Evolutionary conservation across 2,329 filamentous ascomycete genomes (phyloP).

Genomic region (Diaporthe capsici): DNA sequence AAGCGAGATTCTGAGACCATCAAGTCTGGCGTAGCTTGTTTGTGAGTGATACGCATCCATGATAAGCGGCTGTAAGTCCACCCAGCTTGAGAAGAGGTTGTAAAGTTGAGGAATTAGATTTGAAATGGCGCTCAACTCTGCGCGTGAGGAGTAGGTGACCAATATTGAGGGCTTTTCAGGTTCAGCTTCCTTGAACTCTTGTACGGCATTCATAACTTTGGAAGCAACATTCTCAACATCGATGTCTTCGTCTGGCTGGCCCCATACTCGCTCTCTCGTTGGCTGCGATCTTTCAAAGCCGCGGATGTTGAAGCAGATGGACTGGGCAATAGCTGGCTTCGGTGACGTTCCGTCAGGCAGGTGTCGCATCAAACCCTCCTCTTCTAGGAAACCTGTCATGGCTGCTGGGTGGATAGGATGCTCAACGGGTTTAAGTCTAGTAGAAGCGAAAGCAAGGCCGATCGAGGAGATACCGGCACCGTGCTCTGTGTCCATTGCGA

Average conservation of each 20-base stretch:
- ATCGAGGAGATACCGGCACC: neutral
- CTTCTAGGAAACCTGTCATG: neutral
- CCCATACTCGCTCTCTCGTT: neutral
- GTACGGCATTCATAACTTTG: neutral
- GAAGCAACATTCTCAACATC: neutral
- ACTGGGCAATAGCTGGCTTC: neutral
- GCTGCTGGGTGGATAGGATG: neutral
- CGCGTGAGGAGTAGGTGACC: neutral
- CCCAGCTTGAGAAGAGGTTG: neutral
- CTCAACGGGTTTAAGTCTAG: neutral
- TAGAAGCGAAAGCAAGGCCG: neutral
- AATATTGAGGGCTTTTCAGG: neutral
- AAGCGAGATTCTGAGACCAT: neutral
- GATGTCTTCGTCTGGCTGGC: neutral
- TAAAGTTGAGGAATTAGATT: neutral
- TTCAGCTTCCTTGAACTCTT: neutral
- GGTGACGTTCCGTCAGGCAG: no score
- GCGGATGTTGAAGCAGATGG: constrained; percentile 7
- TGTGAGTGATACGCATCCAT: neutral
- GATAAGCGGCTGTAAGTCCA: neutral
- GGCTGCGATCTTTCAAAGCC: neutral
- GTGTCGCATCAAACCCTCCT: no score
- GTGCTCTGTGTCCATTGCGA: constrained; percentile 19
- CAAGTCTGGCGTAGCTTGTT: neutral
- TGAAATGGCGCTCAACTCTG: neutral